Evolutionary conservation across 1,284 basidiomycete species (phyloP), one percentile per base, ranked within the genome.

Genomic region (Tilletia caries): DNA sequence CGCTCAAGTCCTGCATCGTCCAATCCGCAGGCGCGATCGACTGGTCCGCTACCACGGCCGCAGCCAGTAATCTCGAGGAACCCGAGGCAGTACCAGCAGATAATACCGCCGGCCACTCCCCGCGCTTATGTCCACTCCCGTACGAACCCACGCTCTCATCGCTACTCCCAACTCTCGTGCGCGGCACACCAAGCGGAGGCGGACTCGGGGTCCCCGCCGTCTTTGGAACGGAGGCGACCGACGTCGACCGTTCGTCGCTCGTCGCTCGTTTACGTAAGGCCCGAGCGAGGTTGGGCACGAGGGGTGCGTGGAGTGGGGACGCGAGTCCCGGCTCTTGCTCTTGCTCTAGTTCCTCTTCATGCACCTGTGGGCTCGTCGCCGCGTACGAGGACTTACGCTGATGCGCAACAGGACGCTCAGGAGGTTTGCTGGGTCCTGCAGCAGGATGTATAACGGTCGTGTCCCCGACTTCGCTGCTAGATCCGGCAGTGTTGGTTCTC

Each of bases 1-100:
- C 32, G n/a, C 58, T 62, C 15, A 62, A 13, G 23, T 62, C 58
- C 32, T 62, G 58, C 58, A 37, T 62, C 15, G 58, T 62, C 32
- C 58, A 37, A 8, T 54, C 52, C 25, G 52, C 52, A 41, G 1
- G 10, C 8, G 37, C 37, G 2, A 41, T 15, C 52, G 29, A 54
- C 3, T 13, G 52, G 25, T 54, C 52, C 3, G 23, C 52, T 29
- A 23, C 3, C 1, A 2, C 52, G 5, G 20, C 52, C 12, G 2
- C 52, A 23, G 4, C n/a, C n/a, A 18, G n/a, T 15, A 29, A 15
- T 29, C 52, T 23, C 23, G 37, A 5, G 10, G 37, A 41, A 41
- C 10, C 37, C 37, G 37, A 41, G 15, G 37, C 37, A 1, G 37
- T 41, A 41, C 37, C 37, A 6, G 37, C 15, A 41, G 37, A 41